Percentiles rank a stretch among this genome's conserved stretches.
phyloP scores from a whole-genome alignment of 1,284 basidiomycete species.

The Malassezia caprae region DNA sequence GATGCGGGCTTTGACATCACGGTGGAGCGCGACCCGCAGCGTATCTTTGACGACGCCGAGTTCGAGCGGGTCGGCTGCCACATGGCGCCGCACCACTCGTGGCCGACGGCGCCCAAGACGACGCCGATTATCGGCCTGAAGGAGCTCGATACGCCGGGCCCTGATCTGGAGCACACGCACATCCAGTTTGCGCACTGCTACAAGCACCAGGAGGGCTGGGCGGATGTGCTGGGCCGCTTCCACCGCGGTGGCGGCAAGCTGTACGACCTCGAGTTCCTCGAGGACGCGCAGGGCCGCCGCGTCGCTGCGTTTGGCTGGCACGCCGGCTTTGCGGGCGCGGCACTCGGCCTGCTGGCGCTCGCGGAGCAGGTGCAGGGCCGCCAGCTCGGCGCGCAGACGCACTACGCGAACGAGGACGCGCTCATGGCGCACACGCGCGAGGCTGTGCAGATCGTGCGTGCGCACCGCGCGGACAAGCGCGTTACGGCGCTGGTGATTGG shows the following conservation, averaged over 20 bases:
- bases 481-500: conserved; percentile 89
- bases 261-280: conserved; percentile 95
- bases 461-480: conserved; percentile 56
- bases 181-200: conserved; percentile 99
- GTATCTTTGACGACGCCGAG: conserved; percentile 90
- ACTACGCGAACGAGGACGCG: conserved; percentile 57
- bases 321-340: conserved; percentile 94
- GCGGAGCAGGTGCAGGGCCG: conserved; percentile 51
- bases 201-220: conserved; percentile 92
- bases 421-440: conserved; percentile 50
- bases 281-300: conserved; percentile 69
- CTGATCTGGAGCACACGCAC: conserved; percentile 58
- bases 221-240: conserved; percentile 76
- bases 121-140: conserved; percentile 90
- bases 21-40: conserved; percentile 85
- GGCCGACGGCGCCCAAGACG: conserved; percentile 66
- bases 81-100: conserved; percentile 78
- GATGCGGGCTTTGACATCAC: conserved; percentile 81
- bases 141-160: conserved; percentile 61
- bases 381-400: conserved; percentile 61
- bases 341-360: conserved; percentile 75
- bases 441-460: conserved; percentile 54
- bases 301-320: conserved; percentile 99
- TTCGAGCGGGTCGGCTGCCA: conserved; percentile 87
- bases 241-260: conserved; percentile 72